Evolutionary conservation across 2,329 filamentous ascomycete genomes (phyloP).

Genomic region (Drechslera avenae): DNA sequence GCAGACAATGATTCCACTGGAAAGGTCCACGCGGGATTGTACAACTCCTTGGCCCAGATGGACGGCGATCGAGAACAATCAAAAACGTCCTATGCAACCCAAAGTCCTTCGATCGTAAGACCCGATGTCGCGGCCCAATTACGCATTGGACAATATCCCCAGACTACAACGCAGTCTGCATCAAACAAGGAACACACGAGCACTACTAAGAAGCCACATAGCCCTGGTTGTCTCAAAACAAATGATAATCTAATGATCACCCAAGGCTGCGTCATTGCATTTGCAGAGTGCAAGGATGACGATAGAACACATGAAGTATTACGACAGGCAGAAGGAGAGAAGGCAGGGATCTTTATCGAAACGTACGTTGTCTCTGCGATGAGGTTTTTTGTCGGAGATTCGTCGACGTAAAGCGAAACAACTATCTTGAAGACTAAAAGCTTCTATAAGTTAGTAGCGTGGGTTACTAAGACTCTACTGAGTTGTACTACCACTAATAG

Average conservation of each 20-base stretch:
- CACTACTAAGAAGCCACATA: constrained; percentile 7
- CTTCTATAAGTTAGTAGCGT: too few species aligned
- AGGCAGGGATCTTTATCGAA: constrained; percentile 50
- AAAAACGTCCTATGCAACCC: neutral
- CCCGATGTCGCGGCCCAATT: neutral
- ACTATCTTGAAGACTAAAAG: too few species aligned
- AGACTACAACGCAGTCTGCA: constrained; percentile 1
- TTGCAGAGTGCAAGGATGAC: constrained; percentile 32
- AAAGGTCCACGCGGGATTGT: neutral
- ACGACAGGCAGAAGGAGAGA: constrained; percentile 48
- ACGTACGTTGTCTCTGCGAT: constrained; percentile 50
- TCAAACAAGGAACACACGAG: constrained; percentile 16
- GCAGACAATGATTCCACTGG: neutral
- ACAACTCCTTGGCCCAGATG: constrained; percentile 5
- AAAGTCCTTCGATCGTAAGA: neutral
- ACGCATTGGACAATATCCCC: neutral
- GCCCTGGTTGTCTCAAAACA: constrained; percentile 26
- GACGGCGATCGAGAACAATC: constrained; percentile 13
- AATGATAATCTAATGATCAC: constrained; percentile 39
- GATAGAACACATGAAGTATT: constrained; percentile 30
- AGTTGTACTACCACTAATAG: too few species aligned
- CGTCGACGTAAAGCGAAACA: neutral
- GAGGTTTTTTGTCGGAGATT: constrained; percentile 45
- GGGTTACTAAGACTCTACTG: too few species aligned
- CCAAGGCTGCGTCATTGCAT: constrained; percentile 43